Conservation (phyloP, 108 stramenopile species). For the Schizochytrium sp. region DNA sequence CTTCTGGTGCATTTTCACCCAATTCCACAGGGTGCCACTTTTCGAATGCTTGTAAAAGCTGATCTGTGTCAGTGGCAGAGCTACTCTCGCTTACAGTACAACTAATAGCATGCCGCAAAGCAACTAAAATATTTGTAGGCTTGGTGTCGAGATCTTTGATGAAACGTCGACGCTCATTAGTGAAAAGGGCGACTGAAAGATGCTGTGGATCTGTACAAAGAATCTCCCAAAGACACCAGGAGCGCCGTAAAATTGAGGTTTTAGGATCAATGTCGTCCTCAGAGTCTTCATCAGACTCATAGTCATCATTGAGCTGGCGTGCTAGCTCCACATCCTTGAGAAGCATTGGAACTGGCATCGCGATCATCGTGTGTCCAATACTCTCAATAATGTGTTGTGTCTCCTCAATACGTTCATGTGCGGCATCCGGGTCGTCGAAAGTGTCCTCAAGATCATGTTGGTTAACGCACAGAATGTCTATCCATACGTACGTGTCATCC, state of each 20-base stretch:
- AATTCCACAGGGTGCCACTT: background rate
- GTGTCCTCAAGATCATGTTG: background rate
- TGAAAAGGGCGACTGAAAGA: background rate
- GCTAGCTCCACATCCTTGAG: background rate
- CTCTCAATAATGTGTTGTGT: background rate
- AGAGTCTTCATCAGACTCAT: background rate
- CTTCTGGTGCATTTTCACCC: background rate
- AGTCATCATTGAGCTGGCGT: background rate
- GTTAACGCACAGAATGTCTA: conserved; percentile 39
- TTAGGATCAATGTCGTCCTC: background rate
- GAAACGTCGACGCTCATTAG: conserved; percentile 19
- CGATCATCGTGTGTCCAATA: conserved; percentile 42
- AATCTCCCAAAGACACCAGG: conserved; percentile 55
- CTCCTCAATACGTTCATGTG: background rate
- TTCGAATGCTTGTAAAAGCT: background rate
- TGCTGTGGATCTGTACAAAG: conserved; percentile 14
- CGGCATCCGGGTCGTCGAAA: background rate
- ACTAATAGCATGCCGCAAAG: background rate
- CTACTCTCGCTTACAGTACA: background rate
- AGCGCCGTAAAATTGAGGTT: background rate
- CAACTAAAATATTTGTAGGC: background rate
- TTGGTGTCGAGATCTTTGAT: background rate
- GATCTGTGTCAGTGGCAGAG: background rate
- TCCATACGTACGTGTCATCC: conserved; percentile 51
- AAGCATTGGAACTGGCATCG: background rate